These are phyloP conservation scores for Dorcoceras hygrometricum DNA, from an alignment of 257 asterid species.

Conservation along the genomic window DNA sequence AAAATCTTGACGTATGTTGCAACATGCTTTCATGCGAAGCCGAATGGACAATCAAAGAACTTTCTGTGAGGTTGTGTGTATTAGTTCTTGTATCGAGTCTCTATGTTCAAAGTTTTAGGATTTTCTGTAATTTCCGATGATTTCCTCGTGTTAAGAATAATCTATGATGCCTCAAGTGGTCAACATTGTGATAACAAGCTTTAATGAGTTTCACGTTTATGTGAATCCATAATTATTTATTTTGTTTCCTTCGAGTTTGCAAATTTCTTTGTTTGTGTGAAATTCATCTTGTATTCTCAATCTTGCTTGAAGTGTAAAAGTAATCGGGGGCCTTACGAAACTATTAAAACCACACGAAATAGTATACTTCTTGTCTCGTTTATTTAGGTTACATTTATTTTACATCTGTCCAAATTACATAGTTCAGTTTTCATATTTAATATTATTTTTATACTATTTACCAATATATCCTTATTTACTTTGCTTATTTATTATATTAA, in stretches of 20 bases:
- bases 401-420: too few species aligned
- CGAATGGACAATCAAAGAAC: constrained; percentile 27
- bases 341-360: too few species aligned
- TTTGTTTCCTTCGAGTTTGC: neutral
- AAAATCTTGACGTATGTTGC: constrained; percentile 34
- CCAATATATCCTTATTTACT: too few species aligned
- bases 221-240: constrained; percentile 37
- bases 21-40: constrained; percentile 16
- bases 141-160: constrained; percentile 48
- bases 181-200: constrained; percentile 35
- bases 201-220: constrained; percentile 28
- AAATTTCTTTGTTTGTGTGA: neutral
- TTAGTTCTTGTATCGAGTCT: constrained; percentile 38
- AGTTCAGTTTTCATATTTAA: too few species aligned
- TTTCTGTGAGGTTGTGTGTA: constrained; percentile 33
- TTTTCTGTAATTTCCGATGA: constrained; percentile 32
- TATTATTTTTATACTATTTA: too few species aligned
- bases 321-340: too few species aligned
- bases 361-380: too few species aligned
- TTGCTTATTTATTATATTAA: too few species aligned
- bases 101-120: constrained; percentile 28
- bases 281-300: neutral
- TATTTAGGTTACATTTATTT: too few species aligned
- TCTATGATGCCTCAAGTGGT: constrained; percentile 35
- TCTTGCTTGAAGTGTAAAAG: neutral